Conservation (phyloP, 768 basidiomycete species). For the Rhodotorula taiwanensis region DNA sequence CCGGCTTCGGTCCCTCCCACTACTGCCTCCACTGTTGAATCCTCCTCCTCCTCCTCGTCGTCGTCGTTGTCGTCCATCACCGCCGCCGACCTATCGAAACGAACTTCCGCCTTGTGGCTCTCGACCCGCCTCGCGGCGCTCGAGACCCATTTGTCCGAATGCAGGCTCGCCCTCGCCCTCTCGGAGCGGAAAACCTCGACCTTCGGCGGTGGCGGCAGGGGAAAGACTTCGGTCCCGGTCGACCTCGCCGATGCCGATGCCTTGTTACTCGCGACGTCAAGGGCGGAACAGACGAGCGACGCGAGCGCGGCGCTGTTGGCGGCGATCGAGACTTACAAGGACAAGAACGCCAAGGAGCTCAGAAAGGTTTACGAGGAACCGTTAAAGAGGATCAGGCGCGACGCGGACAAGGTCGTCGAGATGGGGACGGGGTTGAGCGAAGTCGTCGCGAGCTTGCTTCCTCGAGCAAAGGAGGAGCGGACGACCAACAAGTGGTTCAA, state of each 20-base stretch:
- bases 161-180: conserved; percentile 12
- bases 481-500: not conserved
- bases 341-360: not conserved
- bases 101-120: conserved; percentile 4
- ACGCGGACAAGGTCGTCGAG: conserved; percentile 19
- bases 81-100: not conserved
- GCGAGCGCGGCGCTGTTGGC: not conserved
- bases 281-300: not conserved
- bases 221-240: not conserved
- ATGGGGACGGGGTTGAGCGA: not conserved
- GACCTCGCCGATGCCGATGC: not conserved
- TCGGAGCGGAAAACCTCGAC: not conserved
- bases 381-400: conserved; percentile 12
- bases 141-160: conserved; percentile 30
- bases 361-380: conserved; percentile 14
- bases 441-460: not conserved
- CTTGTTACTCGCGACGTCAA: not conserved
- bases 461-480: too few relatives aligned
- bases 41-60: not conserved
- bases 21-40: not conserved
- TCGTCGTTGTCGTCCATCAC: not conserved
- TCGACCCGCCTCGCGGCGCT: conserved; percentile 19
- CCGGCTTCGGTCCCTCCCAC: not conserved
- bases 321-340: not conserved
- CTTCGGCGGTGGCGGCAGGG: not conserved